A percentile compares a stretch with the other conserved stretches of the same genome.
phyloP scores from a whole-genome alignment of 192 early-diverging fungal genomes.

The Backusella morwellensis region DNA sequence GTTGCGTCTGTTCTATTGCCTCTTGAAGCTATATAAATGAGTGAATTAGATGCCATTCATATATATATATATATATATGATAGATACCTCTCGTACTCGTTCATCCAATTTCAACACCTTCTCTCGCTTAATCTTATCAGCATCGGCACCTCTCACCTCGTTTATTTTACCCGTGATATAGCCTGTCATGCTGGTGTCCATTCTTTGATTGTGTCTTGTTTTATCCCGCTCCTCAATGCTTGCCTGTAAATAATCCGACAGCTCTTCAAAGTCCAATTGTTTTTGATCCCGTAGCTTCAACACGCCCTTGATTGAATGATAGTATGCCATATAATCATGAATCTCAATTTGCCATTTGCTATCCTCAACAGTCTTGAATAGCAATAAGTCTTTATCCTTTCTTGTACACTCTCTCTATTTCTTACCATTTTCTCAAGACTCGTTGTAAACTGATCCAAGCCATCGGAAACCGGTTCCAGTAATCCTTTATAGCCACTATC shows the following conservation, averaged over 20 bases:
- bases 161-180: slow-evolving; percentile 88
- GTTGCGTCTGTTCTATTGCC: slow-evolving; percentile 72
- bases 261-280: slow-evolving; percentile 92
- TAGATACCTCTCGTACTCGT: slow-evolving; percentile 66
- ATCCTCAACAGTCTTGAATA: slow-evolving; percentile 46
- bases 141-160: slow-evolving; percentile 86
- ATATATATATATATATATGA: not conserved
- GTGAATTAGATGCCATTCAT: not conserved
- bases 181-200: slow-evolving; percentile 59
- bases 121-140: slow-evolving; percentile 78
- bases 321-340: slow-evolving; percentile 85
- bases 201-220: slow-evolving; percentile 54
- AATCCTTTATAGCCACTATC: slow-evolving; percentile 82
- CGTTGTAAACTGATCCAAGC: slow-evolving; percentile 64
- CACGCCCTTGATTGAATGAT: slow-evolving; percentile 72
- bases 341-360: slow-evolving; percentile 71
- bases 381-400: not conserved
- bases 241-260: slow-evolving; percentile 73
- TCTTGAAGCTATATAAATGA: slow-evolving; percentile 64
- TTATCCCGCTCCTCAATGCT: slow-evolving; percentile 72
- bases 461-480: slow-evolving; percentile 68
- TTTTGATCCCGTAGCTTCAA: slow-evolving; percentile 90
- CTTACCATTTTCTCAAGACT: slow-evolving; percentile 65
- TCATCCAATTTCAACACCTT: slow-evolving; percentile 71
- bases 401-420: too few species aligned